A percentile compares a stretch with the other conserved stretches of the same genome.
Evolutionary conservation across 805 yeast genomes (phyloP).

Genomic region (Blastobotrys peoriensis): DNA sequence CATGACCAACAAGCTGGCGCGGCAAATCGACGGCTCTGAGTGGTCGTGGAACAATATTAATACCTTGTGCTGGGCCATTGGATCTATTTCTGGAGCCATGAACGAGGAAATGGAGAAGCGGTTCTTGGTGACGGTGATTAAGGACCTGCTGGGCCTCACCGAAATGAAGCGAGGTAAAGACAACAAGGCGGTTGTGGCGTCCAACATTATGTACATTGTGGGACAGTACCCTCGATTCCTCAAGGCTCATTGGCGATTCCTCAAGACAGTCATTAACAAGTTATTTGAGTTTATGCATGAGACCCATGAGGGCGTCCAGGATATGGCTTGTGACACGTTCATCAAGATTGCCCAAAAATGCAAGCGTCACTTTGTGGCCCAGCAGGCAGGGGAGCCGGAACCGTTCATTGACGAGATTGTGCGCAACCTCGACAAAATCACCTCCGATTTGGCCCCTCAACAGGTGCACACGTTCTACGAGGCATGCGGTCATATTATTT

Average conservation of each 20-base stretch:
- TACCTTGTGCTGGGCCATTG: constrained; percentile 99
- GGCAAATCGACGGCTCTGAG: constrained; percentile 92
- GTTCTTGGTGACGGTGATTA: constrained; percentile 87
- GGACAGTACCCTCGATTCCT: constrained; percentile 98
- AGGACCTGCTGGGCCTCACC: constrained; percentile 83
- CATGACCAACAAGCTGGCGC: constrained; percentile 85
- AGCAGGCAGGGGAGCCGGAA: constrained; percentile 76
- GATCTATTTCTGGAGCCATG: constrained; percentile 98
- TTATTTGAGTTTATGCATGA: constrained; percentile 99
- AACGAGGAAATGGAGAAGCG: constrained; percentile 95
- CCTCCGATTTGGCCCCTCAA: constrained; percentile 91
- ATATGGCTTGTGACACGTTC: constrained; percentile 99
- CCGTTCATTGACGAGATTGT: constrained; percentile 92
- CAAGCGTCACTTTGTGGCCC: constrained; percentile 88
- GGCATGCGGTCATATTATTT: constrained; percentile 90
- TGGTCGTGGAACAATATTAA: constrained; percentile 99
- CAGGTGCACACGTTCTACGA: constrained; percentile 97
- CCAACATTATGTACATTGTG: constrained; percentile 98
- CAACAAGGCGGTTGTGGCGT: constrained; percentile 98
- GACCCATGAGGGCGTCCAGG: constrained; percentile 99
- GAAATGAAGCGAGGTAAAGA: constrained; percentile 97
- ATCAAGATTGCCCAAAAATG: constrained; percentile 93
- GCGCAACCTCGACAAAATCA: constrained; percentile 71
- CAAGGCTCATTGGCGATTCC: constrained; percentile 96
- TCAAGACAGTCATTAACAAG: constrained; percentile 92